Base-by-base conservation (phyloP, 306 rosid genomes). In the Cyamopsis tetragonoloba region DNA sequence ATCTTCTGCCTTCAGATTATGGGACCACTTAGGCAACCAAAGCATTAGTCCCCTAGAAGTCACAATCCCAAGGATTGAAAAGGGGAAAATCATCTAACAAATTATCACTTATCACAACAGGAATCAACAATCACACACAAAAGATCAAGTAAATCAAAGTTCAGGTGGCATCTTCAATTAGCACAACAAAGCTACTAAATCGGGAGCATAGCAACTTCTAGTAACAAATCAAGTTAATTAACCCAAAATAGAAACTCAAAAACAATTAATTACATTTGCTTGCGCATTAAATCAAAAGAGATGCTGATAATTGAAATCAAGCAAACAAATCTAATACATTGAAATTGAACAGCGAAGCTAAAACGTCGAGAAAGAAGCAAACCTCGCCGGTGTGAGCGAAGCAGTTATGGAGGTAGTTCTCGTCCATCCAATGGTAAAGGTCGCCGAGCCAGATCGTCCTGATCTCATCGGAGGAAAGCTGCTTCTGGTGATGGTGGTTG, bases 401-500 rank as follows among this genome's bases (percentile, higher is more conserved):
- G 75, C 97, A 91, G 63, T 47, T 69, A 47, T 84, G 89, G 44
- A 91, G 89, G 69, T 88, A 91, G 30, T 75, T 30, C 85, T 91
- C 97, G 38, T 88, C 97, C 96, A 91, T 91, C 97, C 97, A 87
- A 68, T 87, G 92, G 57, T 85, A 88, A 38, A 90, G 95, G 79
- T 91, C 97, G 8, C 97, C 97, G 14, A 87, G 87, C 97, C 97
- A 91, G 81, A 91, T 66, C 72, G 97, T 91, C 82, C 83, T 84
- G 88, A 83, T 79, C 96, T 91, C 97, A 15, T 91, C 97, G 7
- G 82, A n/a, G 23, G 88, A 82, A 34, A 66, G 58, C 61, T 13
- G 79, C 41, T 70, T 76, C 41, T 77, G 89, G 37, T 34, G 69
- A 0, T 64, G 71, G 3, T 56, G 61, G 0, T 39, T 61, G 2